These are phyloP conservation scores for Scedosporium boydii DNA, from an alignment of 2,329 filamentous ascomycete genomes.

Conservation along the genomic window DNA sequence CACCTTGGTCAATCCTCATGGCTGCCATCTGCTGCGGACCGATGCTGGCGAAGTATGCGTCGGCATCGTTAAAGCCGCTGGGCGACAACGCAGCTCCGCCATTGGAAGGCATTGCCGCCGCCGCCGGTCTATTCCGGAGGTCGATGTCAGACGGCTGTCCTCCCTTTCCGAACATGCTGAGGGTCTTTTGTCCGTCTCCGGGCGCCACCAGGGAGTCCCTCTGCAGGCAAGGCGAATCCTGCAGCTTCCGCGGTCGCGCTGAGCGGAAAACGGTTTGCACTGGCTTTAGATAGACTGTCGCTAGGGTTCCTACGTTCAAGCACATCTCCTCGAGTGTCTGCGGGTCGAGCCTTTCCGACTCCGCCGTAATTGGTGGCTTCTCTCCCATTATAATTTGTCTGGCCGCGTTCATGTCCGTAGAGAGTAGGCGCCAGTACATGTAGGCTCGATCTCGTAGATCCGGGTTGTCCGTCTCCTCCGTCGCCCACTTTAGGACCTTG, in stretches of 20 bases:
- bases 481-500: constrained; percentile 95
- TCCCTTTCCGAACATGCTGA: constrained; percentile 47
- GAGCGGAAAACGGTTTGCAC: constrained; percentile 94
- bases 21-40: constrained; percentile 63
- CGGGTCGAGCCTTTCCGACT: constrained; percentile 88
- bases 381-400: constrained; percentile 92
- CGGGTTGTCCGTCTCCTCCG: constrained; percentile 97
- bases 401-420: constrained; percentile 79
- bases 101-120: constrained; percentile 13
- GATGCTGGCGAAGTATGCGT: constrained; percentile 80
- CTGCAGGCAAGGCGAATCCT: constrained; percentile 80
- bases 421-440: constrained; percentile 98
- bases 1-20: constrained; percentile 57
- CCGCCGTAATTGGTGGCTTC: constrained; percentile 91
- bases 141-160: constrained; percentile 33
- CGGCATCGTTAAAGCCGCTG: constrained; percentile 72
- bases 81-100: constrained; percentile 19
- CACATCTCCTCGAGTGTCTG: constrained; percentile 94
- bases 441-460: constrained; percentile 92
- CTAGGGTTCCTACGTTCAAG: constrained; percentile 87
- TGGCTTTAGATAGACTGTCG: constrained; percentile 95
- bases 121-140: constrained; percentile 27
- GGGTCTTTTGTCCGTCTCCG: constrained; percentile 47
- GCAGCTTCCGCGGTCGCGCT: constrained; percentile 68
- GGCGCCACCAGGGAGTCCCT: constrained; percentile 50